These are phyloP conservation scores for Daucus carota DNA, from an alignment of 129 eudicot species.

Conservation along the genomic window DNA sequence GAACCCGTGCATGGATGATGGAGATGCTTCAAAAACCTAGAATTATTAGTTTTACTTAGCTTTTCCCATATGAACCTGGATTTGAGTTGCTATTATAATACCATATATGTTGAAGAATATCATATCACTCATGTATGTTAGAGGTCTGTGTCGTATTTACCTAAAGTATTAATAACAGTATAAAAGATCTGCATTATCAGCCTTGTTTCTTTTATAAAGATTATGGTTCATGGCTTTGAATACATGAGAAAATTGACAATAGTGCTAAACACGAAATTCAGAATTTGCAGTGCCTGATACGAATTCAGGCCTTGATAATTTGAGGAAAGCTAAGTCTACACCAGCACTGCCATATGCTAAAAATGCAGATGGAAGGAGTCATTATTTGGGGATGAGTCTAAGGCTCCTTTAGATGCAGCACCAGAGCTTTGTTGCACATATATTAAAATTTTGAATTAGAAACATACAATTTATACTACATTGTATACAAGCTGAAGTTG, in stretches of 20 bases:
- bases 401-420: slow-evolving; percentile 54
- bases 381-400: slow-evolving; percentile 69
- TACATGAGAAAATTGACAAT: not conserved
- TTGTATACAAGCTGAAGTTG: not conserved
- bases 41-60: not conserved
- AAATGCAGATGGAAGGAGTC: slow-evolving; percentile 68
- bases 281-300: slow-evolving; percentile 72
- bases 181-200: not conserved
- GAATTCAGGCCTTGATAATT: slow-evolving; percentile 64
- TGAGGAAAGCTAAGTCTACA: slow-evolving; percentile 79
- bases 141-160: not conserved
- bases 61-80: not conserved
- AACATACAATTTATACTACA: not conserved
- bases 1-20: slow-evolving; percentile 2
- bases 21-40: not conserved
- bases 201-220: not conserved
- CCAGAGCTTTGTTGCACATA: slow-evolving; percentile 68
- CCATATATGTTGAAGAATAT: not conserved
- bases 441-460: slow-evolving; percentile 66
- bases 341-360: slow-evolving; percentile 72
- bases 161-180: not conserved
- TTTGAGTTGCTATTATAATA: not conserved
- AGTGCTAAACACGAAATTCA: not conserved
- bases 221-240: not conserved
- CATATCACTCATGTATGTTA: not conserved